A percentile compares a stretch with the other conserved stretches of the same genome.
These are phyloP conservation scores for carrot (Daucus carota) DNA, from an alignment of 129 eudicot species.

Conservation along the genomic window DNA sequence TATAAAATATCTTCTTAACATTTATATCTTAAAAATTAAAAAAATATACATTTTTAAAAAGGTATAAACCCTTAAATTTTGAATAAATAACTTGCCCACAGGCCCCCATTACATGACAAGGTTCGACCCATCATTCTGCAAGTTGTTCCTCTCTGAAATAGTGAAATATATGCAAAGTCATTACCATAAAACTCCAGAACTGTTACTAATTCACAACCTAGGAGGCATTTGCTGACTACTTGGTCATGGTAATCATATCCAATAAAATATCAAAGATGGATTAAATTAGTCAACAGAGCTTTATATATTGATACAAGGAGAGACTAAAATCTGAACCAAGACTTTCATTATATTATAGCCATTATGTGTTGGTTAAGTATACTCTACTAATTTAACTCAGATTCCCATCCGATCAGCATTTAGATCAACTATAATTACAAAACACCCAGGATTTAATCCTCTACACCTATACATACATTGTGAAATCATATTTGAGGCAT, in stretches of 20 bases:
- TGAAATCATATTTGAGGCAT: not conserved
- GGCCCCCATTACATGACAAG: too few species aligned
- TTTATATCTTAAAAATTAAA: too few species aligned
- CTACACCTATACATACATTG: not conserved
- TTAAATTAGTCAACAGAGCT: not conserved
- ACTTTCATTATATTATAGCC: not conserved
- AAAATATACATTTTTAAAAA: too few species aligned
- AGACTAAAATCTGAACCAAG: too few species aligned
- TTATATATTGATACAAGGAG: not conserved
- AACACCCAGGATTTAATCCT: not conserved
- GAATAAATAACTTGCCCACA: too few species aligned
- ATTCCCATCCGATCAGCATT: not conserved
- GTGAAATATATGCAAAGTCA: not conserved
- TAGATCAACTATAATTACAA: not conserved
- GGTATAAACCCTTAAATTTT: too few species aligned
- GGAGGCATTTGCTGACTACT: too few species aligned
- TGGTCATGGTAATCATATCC: not conserved
- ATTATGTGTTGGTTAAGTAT: not conserved
- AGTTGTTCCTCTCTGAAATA: too few species aligned
- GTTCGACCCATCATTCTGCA: too few species aligned
- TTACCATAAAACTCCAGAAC: too few species aligned
- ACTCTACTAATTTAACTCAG: not conserved
- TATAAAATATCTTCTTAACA: too few species aligned
- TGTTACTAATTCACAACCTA: too few species aligned
- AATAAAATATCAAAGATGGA: not conserved